phyloP scores from a whole-genome alignment of 164 flowering plant genomes.

The Macadamia integrifolia region DNA sequence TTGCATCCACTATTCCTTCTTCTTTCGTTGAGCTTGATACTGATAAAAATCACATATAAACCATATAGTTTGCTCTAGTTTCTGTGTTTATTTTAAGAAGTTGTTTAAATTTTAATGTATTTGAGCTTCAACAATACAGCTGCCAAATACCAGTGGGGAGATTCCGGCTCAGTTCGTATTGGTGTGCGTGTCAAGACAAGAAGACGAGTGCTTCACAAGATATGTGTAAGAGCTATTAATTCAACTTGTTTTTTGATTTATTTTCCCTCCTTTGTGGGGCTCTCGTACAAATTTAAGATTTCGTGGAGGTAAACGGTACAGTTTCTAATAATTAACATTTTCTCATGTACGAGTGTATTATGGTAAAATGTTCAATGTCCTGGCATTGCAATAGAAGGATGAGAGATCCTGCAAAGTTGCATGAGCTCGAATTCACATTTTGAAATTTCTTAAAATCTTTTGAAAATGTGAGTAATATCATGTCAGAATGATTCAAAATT shows the following conservation, averaged over 20 bases:
- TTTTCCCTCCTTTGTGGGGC: not conserved
- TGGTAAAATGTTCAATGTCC: too few relatives aligned
- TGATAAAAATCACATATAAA: too few relatives aligned
- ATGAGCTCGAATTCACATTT: not conserved
- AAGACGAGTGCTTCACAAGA: conserved; percentile 40
- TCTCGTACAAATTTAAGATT: not conserved
- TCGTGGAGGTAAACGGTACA: not conserved
- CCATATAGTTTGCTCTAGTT: not conserved
- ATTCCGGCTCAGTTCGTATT: conserved; percentile 42
- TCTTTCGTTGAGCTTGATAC: not conserved
- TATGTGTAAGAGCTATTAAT: conserved; percentile 49
- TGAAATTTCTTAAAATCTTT: not conserved
- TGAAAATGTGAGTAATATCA: too few relatives aligned
- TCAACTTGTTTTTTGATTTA: too few relatives aligned
- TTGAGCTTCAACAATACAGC: conserved; percentile 20
- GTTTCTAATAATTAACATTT: not conserved
- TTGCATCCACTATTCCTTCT: not conserved
- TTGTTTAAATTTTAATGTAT: not conserved
- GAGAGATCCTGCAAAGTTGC: not conserved
- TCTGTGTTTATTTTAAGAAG: not conserved
- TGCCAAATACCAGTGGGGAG: conserved; percentile 36
- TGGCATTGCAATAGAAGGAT: not conserved
- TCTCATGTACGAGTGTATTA: not conserved
- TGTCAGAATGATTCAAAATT: not conserved
- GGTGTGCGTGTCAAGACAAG: conserved; percentile 29